Evolutionary conservation across 2,329 filamentous ascomycete genomes (phyloP), one percentile per base, ranked within the genome.

Genomic region (Lasiodiplodia sp.): DNA sequence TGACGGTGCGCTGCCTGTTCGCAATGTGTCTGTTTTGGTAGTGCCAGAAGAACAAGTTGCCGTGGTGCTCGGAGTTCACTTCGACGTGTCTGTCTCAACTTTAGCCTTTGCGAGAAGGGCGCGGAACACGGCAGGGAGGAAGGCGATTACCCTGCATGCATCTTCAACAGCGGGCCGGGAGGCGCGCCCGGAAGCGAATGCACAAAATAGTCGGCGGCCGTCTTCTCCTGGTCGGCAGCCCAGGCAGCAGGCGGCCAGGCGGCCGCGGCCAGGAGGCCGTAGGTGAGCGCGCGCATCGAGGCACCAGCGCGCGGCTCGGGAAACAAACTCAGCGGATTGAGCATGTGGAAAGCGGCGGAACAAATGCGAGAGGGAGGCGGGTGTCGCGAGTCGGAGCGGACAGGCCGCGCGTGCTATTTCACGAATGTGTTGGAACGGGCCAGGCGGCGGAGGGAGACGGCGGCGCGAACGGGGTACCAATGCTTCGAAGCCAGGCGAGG

Each of bases 1-100:
- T 90, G 12, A 99, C 92, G 2, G 94, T 97, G 69, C 96, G 89
- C 79, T 96, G 92, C 74, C 87, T 89, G 78, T 98, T 92, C 68
- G 94, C 95, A 73, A 99, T 97, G 79, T 99, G 96, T 73, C 92
- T 88, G 78, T 98, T 98, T 78, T 97, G 90, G 78, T 92, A 97
- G 77, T 97, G 93, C 96, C 96, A 99, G 85, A 99, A 99, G 85
- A 98, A 99, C 21, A 99, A 83, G 80, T 98, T 97, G 73, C 93
- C 95, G 78, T 98, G 93, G 79, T 91, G 88, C 72, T 93, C 90
- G 23, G 91, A 88, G 40, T 90, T 92, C 75, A 99, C 87, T 82
- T 98, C 94, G 79, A 99, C 91, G 83, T 99, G 96, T 67, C 94
- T 97, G 78, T 63, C 18, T 49, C 47, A 51, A 21, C 31, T 31